Evolutionary conservation across 495 filamentous ascomycete genomes (phyloP), one percentile per base, ranked within the genome.

Genomic region (Penicillium waksmanii): DNA sequence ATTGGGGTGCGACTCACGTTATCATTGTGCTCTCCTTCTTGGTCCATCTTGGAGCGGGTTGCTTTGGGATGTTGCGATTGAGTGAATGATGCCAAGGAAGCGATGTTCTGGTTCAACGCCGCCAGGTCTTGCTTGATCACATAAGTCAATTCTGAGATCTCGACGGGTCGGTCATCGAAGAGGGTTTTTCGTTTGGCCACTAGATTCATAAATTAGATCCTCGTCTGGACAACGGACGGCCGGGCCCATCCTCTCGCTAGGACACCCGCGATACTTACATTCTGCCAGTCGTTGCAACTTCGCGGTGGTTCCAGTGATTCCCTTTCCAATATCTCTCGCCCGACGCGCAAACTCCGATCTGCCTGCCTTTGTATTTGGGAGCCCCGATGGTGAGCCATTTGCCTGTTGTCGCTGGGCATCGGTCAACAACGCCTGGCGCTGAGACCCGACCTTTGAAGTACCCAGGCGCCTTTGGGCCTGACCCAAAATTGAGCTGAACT

Each of bases 81-180:
- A 0, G 85, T 86, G 18, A 97, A 82, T 3, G 85, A 76, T 70
- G 97, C 91, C 40, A 98, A 76, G 18, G 78, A 81, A 47, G 88
- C 87, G 67, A 98, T 98, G 69, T 94, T 87, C 57, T 88, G 82
- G 73, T 96, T 97, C 56, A 98, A 76, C 11, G 89, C 86, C 0
- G 93, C 90, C 25, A 98, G 84, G 67, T 98, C 96, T 82, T 98
- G 95, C 74, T 98, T 98, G 77, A 98, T 97, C 70, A 96, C 86
- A 66, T 90, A 96, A 10, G 93, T 95, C 73, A 98, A 85, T 67
- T 98, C 92, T 70, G 93, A 92, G 75, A 98, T 97, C 73, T 98
- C 95, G 38, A 96, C 89, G 2, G 95, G 93, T 72, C 90, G 85
- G 77, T 98, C 95, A 72, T 98, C 95, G 69, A 98, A 98, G 19